A percentile compares a stretch with the other conserved stretches of the same genome.
phyloP scores from a whole-genome alignment of 139 green algal genomes.

The Mesotaenium endlicherianum region DNA sequence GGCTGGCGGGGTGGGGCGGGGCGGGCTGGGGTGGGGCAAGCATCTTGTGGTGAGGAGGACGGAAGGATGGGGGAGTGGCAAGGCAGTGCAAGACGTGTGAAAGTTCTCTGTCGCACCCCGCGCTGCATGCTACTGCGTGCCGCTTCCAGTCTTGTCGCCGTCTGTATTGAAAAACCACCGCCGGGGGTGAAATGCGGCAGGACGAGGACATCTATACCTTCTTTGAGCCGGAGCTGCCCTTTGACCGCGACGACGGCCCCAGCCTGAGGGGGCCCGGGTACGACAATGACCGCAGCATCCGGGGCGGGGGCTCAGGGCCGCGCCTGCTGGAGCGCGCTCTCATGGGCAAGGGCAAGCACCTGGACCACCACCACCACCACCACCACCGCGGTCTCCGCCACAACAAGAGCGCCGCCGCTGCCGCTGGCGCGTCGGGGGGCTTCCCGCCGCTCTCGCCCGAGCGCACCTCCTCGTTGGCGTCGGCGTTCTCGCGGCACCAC shows the following conservation, averaged over 20 bases:
- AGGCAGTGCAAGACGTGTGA: not conserved
- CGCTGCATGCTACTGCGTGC: no score
- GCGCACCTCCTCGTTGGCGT: not conserved
- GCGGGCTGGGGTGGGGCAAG: not conserved
- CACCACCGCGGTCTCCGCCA: not conserved
- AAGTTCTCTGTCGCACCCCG: not conserved
- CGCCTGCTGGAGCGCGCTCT: not conserved
- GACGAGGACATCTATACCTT: slow-evolving; percentile 46
- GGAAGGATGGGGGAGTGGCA: no score
- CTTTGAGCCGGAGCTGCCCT: slow-evolving; percentile 35
- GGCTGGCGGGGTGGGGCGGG: not conserved
- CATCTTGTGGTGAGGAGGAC: not conserved
- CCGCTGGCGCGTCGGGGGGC: not conserved
- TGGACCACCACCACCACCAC: not conserved
- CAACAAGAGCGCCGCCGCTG: not conserved
- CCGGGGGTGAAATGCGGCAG: slow-evolving; percentile 3
- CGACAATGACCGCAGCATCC: not conserved
- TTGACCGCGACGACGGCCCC: slow-evolving; percentile 10
- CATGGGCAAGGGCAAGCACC: not conserved
- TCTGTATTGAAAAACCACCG: not conserved
- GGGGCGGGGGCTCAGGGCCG: not conserved
- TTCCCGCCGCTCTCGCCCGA: slow-evolving; percentile 6
- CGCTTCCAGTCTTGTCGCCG: not conserved
- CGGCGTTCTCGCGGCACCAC: not conserved
- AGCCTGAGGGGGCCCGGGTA: not conserved